Percentiles rank a stretch among this genome's conserved stretches.
These are phyloP conservation scores for Irpex lacteus DNA, from an alignment of 1,284 basidiomycete species.

Conservation along the genomic window DNA sequence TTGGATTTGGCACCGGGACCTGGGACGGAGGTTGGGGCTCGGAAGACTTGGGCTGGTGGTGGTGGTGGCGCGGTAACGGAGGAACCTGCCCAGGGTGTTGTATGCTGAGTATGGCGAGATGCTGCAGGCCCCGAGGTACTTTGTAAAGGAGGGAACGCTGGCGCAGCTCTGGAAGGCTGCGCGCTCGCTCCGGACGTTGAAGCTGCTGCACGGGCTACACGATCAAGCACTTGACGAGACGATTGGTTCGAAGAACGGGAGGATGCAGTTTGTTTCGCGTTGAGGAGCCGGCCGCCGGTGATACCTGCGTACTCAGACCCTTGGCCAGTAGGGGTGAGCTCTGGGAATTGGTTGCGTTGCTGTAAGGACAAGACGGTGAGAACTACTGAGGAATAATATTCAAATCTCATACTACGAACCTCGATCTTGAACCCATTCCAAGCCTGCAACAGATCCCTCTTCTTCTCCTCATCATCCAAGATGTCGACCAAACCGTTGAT, in stretches of 20 bases:
- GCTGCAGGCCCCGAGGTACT: constrained; percentile 30
- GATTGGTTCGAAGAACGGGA: constrained; percentile 55
- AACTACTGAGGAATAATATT: neutral
- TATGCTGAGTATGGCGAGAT: constrained; percentile 43
- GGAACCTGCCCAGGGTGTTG: constrained; percentile 55
- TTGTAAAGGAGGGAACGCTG: neutral
- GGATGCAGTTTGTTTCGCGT: constrained; percentile 75
- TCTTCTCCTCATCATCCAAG: constrained; percentile 86
- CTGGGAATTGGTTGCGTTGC: constrained; percentile 85
- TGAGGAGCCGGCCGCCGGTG: constrained; percentile 77
- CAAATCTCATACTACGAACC: constrained; percentile 37
- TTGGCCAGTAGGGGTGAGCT: constrained; percentile 60
- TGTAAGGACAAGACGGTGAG: constrained; percentile 26
- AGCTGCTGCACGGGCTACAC: constrained; percentile 82
- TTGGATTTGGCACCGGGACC: constrained; percentile 28
- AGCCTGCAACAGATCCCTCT: constrained; percentile 65
- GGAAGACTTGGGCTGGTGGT: constrained; percentile 12
- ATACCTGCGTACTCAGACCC: constrained; percentile 76
- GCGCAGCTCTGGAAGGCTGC: constrained; percentile 18
- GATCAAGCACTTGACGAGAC: constrained; percentile 76
- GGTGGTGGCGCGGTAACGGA: constrained; percentile 22
- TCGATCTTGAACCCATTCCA: constrained; percentile 87
- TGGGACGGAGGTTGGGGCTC: constrained; percentile 27
- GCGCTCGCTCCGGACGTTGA: constrained; percentile 41
- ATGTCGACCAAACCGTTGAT: constrained; percentile 79